Base-by-base conservation (phyloP, 495 filamentous ascomycete species). In the Trichoderma reesei region DNA sequence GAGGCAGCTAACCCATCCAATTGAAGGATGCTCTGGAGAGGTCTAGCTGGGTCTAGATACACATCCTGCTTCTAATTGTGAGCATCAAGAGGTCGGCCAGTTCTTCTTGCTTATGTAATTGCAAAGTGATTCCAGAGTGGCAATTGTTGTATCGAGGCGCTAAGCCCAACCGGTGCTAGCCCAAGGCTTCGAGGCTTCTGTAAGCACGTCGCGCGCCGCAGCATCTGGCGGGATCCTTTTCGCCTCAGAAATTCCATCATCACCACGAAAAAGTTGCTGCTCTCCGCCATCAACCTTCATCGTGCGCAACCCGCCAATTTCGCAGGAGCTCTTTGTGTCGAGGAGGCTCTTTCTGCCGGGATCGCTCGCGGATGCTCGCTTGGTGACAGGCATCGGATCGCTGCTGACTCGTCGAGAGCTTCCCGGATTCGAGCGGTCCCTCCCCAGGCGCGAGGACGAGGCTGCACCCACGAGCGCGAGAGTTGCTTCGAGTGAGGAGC, bases 121-220 rank as follows among this genome's bases (percentile, higher is more conserved):
- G 3, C 9, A 14, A 33, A 1, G 11, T 33, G 51, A 34, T 56
- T 56, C 7, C 51, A 36, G 34, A 56, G 10, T 13, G 10, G 18
- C 20, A 9, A 56, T 33, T 56, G 51, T 31, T 34, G 7, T 56
- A 56, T 33, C 51, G 51, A 26, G 51, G 51, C 51, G 51, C 51
- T 56, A 56, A 26, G 31, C 51, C 26, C 8, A 56, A 9, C 14
- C 37, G 37, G 37, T 10, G 10, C 37, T 56, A 33, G 26, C 18
- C 20, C 3, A 10, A 10, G 51, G 20, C 51, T 56, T 56, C 51
- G 10, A 18, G n/a, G n/a, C n/a, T 18, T 51, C 46, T 51, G 20
- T 56, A 56, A 56, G 51, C 51, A 56, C 51, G 51, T 56, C 51
- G 51, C 51, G 51, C 51, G 51, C 51, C 51, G 51, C 48, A 56